A percentile compares a stretch with the other conserved stretches of the same genome.
These are phyloP conservation scores for Kalanchoe fedtschenkoi DNA, from an alignment of 164 flowering plant genomes.

Conservation along the genomic window DNA sequence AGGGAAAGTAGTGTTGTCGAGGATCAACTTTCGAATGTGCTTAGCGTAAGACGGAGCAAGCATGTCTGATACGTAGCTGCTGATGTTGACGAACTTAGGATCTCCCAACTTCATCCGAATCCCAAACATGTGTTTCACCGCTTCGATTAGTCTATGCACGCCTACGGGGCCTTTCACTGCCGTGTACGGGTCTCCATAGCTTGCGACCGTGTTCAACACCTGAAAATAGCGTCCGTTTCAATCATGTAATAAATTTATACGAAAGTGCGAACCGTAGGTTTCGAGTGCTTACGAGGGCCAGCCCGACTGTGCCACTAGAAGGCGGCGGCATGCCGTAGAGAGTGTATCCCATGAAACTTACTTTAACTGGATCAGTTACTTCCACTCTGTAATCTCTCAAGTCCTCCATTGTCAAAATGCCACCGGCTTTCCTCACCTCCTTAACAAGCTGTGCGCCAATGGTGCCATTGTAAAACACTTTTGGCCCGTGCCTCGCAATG, in stretches of 20 bases:
- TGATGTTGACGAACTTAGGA: conserved; percentile 52
- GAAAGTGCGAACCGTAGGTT: conserved; percentile 8
- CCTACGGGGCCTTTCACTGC: conserved; percentile 54
- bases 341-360: conserved; percentile 55
- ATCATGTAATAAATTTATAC: background rate
- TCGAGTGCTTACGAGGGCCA: conserved; percentile 47
- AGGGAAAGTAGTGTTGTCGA: conserved; percentile 82
- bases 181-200: background rate
- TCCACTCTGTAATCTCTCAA: conserved; percentile 56
- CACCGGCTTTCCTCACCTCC: conserved; percentile 72
- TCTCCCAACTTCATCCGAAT: conserved; percentile 87
- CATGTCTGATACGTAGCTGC: conserved; percentile 41
- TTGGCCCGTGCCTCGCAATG: conserved; percentile 66
- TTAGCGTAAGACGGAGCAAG: conserved; percentile 55
- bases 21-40: conserved; percentile 40
- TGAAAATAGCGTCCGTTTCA: background rate
- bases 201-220: background rate
- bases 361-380: conserved; percentile 49
- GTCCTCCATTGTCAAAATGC: conserved; percentile 90
- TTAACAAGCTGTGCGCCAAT: conserved; percentile 57
- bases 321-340: conserved; percentile 93
- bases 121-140: conserved; percentile 85
- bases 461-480: conserved; percentile 60
- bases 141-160: conserved; percentile 71
- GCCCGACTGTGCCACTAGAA: conserved; percentile 83